phyloP scores from a whole-genome alignment of 192 early-diverging fungal genomes.

The Linnemannia exigua region DNA sequence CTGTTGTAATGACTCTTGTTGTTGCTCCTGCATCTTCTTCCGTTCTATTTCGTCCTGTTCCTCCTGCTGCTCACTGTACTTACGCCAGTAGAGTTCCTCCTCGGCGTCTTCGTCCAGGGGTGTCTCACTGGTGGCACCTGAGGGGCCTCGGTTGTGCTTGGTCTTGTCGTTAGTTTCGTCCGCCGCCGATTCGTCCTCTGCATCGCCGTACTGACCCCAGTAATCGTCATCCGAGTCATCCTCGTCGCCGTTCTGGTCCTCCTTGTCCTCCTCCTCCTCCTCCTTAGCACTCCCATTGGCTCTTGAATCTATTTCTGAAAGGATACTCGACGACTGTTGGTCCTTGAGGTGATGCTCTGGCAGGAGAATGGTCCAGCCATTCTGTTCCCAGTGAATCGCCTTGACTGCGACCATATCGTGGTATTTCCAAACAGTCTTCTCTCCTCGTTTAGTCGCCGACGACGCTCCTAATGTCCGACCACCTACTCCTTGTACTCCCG shows the following conservation, averaged over 20 bases:
- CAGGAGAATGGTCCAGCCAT: constrained; percentile 14
- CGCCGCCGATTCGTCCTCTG: constrained; percentile 13
- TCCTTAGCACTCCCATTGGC: too few species aligned
- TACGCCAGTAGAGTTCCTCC: constrained; percentile 50
- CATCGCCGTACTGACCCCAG: constrained; percentile 50
- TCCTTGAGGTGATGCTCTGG: not conserved
- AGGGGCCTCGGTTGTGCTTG: not conserved
- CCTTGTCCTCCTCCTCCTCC: not conserved
- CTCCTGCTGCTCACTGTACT: constrained; percentile 39
- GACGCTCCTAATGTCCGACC: not conserved
- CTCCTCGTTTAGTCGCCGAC: too few species aligned
- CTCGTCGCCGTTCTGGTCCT: not conserved
- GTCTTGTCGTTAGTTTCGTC: not conserved
- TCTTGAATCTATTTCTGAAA: too few species aligned
- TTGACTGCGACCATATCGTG: constrained; percentile 21
- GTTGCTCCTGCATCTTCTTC: constrained; percentile 26
- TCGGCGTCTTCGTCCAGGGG: constrained; percentile 25
- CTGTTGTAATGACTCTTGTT: not conserved
- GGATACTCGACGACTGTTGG: not conserved
- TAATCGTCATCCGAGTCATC: constrained; percentile 49
- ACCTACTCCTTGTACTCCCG: not conserved
- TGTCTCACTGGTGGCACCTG: not conserved
- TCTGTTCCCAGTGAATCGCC: constrained; percentile 7
- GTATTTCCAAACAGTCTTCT: constrained; percentile 30
- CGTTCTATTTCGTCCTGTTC: constrained; percentile 24